These are phyloP conservation scores for Apiospora kogelbergensis DNA, from an alignment of 2,329 filamentous ascomycete species.

Conservation along the genomic window DNA sequence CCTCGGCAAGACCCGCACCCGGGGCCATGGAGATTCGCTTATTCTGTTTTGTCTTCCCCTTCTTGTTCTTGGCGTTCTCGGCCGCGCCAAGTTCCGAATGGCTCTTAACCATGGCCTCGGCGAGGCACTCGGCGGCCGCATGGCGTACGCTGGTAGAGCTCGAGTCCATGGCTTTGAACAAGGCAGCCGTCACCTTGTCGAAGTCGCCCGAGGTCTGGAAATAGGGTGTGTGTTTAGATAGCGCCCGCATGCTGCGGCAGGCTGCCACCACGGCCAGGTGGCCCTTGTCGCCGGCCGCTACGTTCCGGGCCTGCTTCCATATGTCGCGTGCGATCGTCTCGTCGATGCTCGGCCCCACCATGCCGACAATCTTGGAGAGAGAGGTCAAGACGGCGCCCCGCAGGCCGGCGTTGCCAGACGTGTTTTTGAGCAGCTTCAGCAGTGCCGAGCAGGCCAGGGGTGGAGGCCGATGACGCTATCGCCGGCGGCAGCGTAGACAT, in stretches of 20 bases:
- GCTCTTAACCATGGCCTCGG: constrained; percentile 78
- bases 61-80: constrained; percentile 56
- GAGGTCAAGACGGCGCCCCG: constrained; percentile 76
- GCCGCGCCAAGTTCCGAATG: constrained; percentile 62
- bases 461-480: constrained; percentile 89
- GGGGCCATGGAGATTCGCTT: constrained; percentile 62
- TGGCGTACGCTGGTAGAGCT: constrained; percentile 73
- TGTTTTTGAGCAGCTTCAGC: constrained; percentile 76
- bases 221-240: constrained; percentile 72
- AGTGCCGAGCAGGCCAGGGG: constrained; percentile 68
- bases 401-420: constrained; percentile 77
- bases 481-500: constrained; percentile 87
- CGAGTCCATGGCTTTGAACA: constrained; percentile 88
- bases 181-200: constrained; percentile 77
- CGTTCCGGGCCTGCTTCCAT: constrained; percentile 85
- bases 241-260: constrained; percentile 74
- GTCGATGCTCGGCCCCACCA: constrained; percentile 76
- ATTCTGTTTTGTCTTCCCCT: constrained; percentile 59
- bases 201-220: constrained; percentile 91
- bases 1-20: constrained; percentile 67
- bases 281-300: constrained; percentile 78
- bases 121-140: constrained; percentile 82
- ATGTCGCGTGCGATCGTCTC: constrained; percentile 84
- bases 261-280: constrained; percentile 76
- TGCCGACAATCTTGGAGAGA: constrained; percentile 72